Conservation (phyloP, 202 grass and related monocot species). For the Elaeis oleifera region DNA sequence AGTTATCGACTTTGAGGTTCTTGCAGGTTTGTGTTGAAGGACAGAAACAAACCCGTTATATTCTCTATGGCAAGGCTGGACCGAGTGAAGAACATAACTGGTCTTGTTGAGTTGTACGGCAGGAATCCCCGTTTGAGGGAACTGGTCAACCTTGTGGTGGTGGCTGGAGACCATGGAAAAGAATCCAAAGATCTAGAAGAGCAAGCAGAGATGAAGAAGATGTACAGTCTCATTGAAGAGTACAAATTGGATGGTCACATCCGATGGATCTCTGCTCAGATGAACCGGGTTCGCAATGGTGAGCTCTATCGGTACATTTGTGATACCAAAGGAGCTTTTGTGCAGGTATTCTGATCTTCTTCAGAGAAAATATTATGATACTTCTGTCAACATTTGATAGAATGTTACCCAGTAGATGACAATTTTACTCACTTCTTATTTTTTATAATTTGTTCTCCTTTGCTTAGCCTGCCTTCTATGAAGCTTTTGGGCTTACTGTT, state of each 20-base stretch:
- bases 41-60: slow-evolving; percentile 87
- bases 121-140: slow-evolving; percentile 1
- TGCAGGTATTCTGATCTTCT: slow-evolving; percentile 36
- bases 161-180: slow-evolving; percentile 3
- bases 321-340: background rate
- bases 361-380: too few species aligned
- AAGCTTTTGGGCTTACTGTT: slow-evolving; percentile 68
- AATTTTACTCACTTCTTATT: background rate
- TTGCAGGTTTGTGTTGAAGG: slow-evolving; percentile 73
- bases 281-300: slow-evolving; percentile 1
- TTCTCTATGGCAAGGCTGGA: slow-evolving; percentile 98
- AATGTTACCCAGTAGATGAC: background rate
- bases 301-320: background rate
- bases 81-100: slow-evolving; percentile 92
- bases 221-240: background rate
- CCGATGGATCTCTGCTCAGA: slow-evolving; percentile 6
- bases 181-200: background rate
- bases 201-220: background rate
- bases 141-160: slow-evolving; percentile 1
- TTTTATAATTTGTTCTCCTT: background rate
- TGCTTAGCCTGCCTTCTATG: background rate
- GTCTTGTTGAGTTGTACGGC: slow-evolving; percentile 82
- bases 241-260: background rate
- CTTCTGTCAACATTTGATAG: too few species aligned
- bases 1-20: slow-evolving; percentile 14